Evolutionary conservation across 345 rosid species (phyloP), one percentile per base, ranked within the genome.

Genomic region (Moricandia moricandioides): DNA sequence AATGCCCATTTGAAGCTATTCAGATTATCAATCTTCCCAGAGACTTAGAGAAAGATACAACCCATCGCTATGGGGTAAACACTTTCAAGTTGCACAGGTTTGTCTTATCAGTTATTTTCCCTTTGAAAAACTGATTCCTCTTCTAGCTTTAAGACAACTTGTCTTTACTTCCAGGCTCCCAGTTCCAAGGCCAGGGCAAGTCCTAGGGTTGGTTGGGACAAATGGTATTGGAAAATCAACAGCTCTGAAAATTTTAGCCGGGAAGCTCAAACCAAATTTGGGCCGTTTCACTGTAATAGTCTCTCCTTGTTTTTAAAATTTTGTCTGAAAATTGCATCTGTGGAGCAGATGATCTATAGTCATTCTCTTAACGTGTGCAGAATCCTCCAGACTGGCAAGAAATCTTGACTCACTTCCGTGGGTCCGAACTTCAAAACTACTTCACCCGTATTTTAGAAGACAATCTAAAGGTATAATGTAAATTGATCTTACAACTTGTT

Each of bases 361-460:
- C 11, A 6, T 14, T 14, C 49, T 31, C 18, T n/a, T 47, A 29
- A 29, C 52, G 35, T 72, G 51, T 39, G 68, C 92, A 95, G 99
- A 95, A 80, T 62, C 99, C 99, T 84, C 99, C 99, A 17, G 97
- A 95, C 81, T 95, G 99, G 99, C 99, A 95, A 80, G 99, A 95
- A 79, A 92, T 95, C 35, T 80, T 95, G 88, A 91, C 99, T 26
- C 87, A 95, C 73, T 95, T 95, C 77, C 88, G 97, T 70, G 99
- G 99, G 30, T 95, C 97, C 62, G 99, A 95, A 74, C 84, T 95
- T 69, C 99, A 95, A 79, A 92, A 92, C 76, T 95, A 92, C 78
- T 95, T 95, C 82, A 92, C 99, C 55, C 93, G 99, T 45, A 90
- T 95, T 49, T 72, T 95, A 72, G 99, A 95, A 83, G 97, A 95